Evolutionary conservation across 2,329 filamentous ascomycete species (phyloP), one percentile per base, ranked within the genome.

Genomic region (Orbilia ellipsospora): DNA sequence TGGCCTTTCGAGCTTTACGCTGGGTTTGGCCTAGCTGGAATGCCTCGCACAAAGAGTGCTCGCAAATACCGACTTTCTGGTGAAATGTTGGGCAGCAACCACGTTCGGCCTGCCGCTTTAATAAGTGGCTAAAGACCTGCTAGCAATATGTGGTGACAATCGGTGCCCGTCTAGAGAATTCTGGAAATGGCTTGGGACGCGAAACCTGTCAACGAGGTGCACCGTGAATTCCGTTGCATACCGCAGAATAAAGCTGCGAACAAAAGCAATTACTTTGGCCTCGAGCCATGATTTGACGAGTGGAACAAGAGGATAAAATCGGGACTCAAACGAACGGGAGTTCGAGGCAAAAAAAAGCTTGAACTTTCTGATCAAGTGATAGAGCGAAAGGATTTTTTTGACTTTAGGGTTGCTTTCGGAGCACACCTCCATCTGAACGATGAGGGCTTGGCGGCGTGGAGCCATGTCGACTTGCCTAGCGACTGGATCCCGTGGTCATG

Each of bases 1-100:
- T 45, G 16, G 61, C 45, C 15, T n/a, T 67, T 48, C 44, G 44
- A 15, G 42, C 50, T 59, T 55, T 26, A 31, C 55, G 59, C 70
- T 74, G 59, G 48, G 54, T 67, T 74, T 45, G 70, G 70, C 48
- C 40, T 74, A 74, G 70, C 51, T 74, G 70, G 70, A 74, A 74
- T 68, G 63, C n/a, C 57, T 67, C 54, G 62, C 63, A 74, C 63
- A 68, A 74, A 63, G 63, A 57, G 63, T 57, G 70, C 70, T 68
- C 59, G 56, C 63, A 68, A 74, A 68, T 74, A 57, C 56, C 52
- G 57, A 59, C 31, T 40, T 73, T 28, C 12, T 63, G 51, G 42
- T 62, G 56, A 45, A 73, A 73, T 68, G 62, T 68, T 74, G 70
- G 70, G 62, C 20, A 68, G 57, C 52, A 74, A 67, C 63, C 70